Conservation (phyloP, 2,329 filamentous ascomycete genomes). For the Talaromyces sp. region DNA sequence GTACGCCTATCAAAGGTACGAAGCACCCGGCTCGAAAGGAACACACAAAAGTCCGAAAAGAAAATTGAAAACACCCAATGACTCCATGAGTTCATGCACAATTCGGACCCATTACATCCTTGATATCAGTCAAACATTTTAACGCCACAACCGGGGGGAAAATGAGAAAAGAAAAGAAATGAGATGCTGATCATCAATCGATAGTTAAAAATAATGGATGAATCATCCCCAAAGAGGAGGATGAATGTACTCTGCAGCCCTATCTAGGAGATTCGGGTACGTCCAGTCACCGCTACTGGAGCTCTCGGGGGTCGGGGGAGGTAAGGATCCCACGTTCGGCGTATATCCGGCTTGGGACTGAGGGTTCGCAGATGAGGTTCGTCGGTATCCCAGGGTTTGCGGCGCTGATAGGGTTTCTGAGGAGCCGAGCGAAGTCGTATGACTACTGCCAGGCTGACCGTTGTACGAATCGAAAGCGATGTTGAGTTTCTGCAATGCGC, state of each 20-base stretch:
- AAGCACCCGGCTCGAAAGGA: neutral
- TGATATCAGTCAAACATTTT: neutral
- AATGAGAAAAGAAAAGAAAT: neutral
- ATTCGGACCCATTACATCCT: neutral
- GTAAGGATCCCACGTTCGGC: slow-evolving; percentile 36
- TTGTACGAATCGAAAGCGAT: slow-evolving; percentile 34
- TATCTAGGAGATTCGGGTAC: slow-evolving; percentile 44
- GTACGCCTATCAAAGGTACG: neutral
- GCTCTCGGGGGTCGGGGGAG: slow-evolving; percentile 48
- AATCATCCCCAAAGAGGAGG: slow-evolving; percentile 43
- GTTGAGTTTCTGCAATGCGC: slow-evolving; percentile 46
- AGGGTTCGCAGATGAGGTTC: slow-evolving; percentile 5
- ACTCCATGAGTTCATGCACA: slow-evolving; percentile 4
- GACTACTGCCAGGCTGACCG: slow-evolving; percentile 14
- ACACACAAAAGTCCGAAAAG: neutral
- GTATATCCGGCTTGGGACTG: slow-evolving; percentile 22
- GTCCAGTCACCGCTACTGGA: slow-evolving; percentile 48
- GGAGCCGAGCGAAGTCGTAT: neutral
- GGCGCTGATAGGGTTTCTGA: neutral
- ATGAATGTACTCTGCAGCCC: slow-evolving; percentile 49
- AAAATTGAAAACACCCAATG: neutral
- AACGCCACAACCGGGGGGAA: neutral
- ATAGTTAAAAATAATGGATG: neutral
- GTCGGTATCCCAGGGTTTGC: neutral
- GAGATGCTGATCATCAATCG: neutral